Conservation (phyloP, 2,329 filamentous ascomycete species). For the Colletotrichum tropicicola region DNA sequence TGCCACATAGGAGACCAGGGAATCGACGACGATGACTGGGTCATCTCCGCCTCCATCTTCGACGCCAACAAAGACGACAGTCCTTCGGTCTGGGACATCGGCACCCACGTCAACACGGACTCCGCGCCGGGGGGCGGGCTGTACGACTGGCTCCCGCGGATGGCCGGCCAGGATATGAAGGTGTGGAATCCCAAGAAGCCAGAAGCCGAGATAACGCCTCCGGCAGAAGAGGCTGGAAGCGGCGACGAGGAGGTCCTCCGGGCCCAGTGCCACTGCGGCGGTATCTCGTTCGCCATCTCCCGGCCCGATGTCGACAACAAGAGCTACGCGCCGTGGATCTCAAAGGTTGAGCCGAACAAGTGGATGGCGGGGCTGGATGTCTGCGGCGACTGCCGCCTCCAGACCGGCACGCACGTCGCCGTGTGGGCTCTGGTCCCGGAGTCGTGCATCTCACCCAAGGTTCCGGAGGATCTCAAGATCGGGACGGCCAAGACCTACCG, state of each 20-base stretch:
- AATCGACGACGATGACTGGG: conserved; percentile 45
- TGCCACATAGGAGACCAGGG: conserved; percentile 52
- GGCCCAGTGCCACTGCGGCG: conserved; percentile 55
- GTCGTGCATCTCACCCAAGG: conserved; percentile 43
- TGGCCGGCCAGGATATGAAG: conserved; percentile 40
- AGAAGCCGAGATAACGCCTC: conserved; percentile 36
- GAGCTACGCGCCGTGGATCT: conserved; percentile 38
- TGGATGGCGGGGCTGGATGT: conserved; percentile 53
- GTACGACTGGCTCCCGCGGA: conserved; percentile 42
- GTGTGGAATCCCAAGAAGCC: conserved; percentile 45
- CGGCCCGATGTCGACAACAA: conserved; percentile 36
- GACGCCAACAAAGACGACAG: conserved; percentile 39
- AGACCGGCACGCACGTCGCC: conserved; percentile 50
- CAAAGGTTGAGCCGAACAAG: conserved; percentile 46
- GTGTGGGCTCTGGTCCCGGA: conserved; percentile 54
- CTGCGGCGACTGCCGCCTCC: conserved; percentile 54
- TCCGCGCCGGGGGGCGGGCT: conserved; percentile 48
- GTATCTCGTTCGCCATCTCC: conserved; percentile 55
- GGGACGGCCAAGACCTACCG: conserved; percentile 54
- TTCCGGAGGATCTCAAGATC: conserved; percentile 46
- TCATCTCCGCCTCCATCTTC: conserved; percentile 50
- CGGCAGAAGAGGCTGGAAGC: conserved; percentile 39
- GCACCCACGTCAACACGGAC: conserved; percentile 45
- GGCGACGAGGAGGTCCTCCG: conserved; percentile 50
- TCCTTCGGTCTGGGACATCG: conserved; percentile 44